phyloP scores from a whole-genome alignment of 352 stramenopile species.

The Saprolegnia parasitica region DNA sequence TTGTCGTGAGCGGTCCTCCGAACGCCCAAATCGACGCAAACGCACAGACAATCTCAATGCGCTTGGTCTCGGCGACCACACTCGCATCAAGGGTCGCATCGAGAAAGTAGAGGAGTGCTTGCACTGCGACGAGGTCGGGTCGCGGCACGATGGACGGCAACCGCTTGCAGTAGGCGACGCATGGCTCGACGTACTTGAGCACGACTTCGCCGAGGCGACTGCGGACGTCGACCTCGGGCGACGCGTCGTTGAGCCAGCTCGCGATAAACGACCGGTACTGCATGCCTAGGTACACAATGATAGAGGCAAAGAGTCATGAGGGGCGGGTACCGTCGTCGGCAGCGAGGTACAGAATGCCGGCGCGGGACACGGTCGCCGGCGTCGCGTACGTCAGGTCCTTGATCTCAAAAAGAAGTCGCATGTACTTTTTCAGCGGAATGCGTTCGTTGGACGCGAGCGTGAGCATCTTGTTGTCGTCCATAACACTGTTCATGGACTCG shows the following conservation, averaged over 20 bases:
- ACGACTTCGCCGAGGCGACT: conserved; percentile 49
- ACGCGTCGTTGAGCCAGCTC: conserved; percentile 84
- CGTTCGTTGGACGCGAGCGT: conserved; percentile 92
- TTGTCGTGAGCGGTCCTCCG: conserved; percentile 76
- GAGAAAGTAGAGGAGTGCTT: conserved; percentile 90
- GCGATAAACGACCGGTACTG: conserved; percentile 91
- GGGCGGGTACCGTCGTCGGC: conserved; percentile 62
- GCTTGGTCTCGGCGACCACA: conserved; percentile 52
- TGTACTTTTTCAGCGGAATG: conserved; percentile 92
- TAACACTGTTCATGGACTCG: conserved; percentile 87
- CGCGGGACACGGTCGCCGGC: conserved; percentile 90
- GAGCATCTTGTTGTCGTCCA: conserved; percentile 88
- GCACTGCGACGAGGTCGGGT: conserved; percentile 89
- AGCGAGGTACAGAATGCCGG: conserved; percentile 94
- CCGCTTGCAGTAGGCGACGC: conserved; percentile 81
- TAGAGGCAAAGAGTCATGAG: background rate
- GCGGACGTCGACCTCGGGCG: conserved; percentile 49
- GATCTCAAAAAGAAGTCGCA: conserved; percentile 96
- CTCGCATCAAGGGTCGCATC: conserved; percentile 77
- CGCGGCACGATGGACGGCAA: conserved; percentile 85
- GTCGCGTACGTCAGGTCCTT: conserved; percentile 92
- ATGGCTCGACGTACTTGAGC: conserved; percentile 86
- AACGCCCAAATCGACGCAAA: conserved; percentile 94
- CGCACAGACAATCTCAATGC: conserved; percentile 82
- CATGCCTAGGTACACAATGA: conserved; percentile 36